Evolutionary conservation across 108 stramenopile genomes (phyloP).

Genomic region (Pelagomonas calceolata): DNA sequence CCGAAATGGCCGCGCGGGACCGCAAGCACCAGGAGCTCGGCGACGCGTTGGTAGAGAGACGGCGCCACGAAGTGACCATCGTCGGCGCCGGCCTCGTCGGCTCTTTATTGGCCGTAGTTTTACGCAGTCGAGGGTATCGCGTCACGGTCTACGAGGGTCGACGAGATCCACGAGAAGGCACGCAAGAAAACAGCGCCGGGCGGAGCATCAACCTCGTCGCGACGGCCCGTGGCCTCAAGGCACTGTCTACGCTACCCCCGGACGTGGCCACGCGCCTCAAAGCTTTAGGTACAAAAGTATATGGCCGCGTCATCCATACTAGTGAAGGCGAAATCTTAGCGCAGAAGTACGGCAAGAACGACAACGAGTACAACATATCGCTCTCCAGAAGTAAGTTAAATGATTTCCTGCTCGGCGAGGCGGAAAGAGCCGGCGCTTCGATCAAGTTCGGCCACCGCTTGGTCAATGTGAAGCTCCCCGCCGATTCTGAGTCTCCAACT

Average conservation of each 20-base stretch:
- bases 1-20: too few species aligned
- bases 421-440: not conserved
- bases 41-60: too few species aligned
- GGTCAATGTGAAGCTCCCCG: constrained; percentile 1
- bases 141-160: constrained; percentile 11
- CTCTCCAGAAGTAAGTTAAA: constrained; percentile 20
- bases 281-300: constrained; percentile 5
- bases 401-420: constrained; percentile 8
- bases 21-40: too few species aligned
- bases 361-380: constrained; percentile 9
- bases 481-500: not conserved
- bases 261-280: constrained; percentile 5
- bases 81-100: constrained; percentile 16
- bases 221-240: constrained; percentile 15
- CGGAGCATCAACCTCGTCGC: constrained; percentile 32
- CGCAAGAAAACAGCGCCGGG: not conserved
- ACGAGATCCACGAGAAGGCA: not conserved
- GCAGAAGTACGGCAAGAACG: constrained; percentile 20
- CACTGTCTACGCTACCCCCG: constrained; percentile 13
- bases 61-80: too few species aligned
- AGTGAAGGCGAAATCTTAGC: constrained; percentile 4
- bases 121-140: not conserved
- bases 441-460: constrained; percentile 11
- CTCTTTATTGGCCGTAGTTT: not conserved
- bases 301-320: constrained; percentile 20